These are phyloP conservation scores for Elaeis oleifera DNA, from an alignment of 202 grass and related monocot genomes.

Conservation along the genomic window DNA sequence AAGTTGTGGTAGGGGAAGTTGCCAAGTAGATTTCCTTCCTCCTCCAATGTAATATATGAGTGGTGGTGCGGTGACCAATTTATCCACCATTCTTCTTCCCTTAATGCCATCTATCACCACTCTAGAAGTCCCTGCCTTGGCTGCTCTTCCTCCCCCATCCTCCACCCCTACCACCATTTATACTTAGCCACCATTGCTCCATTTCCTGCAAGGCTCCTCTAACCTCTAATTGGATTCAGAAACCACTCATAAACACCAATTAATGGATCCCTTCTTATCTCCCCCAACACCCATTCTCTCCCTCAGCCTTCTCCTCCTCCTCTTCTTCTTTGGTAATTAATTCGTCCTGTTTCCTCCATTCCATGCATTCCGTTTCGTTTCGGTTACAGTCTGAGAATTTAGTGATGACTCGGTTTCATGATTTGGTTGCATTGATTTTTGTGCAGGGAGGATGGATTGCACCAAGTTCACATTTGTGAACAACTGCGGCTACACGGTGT, in stretches of 20 bases:
- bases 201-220: too few species aligned
- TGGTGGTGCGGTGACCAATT: conserved; percentile 6
- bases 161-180: too few species aligned
- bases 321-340: conserved; percentile 5
- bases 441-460: conserved; percentile 16
- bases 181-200: too few species aligned
- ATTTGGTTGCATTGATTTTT: not conserved
- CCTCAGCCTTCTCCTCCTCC: not conserved
- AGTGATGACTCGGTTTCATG: too few species aligned
- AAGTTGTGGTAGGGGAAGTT: not conserved
- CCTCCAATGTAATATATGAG: conserved; percentile 5
- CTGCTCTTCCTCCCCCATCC: not conserved
- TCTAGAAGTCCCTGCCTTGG: conserved; percentile 15
- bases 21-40: conserved; percentile 9
- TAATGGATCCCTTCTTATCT: conserved; percentile 17
- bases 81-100: conserved; percentile 2
- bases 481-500: conserved; percentile 69
- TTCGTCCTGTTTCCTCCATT: too few species aligned
- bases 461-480: conserved; percentile 85
- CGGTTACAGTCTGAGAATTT: too few species aligned
- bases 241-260: too few species aligned
- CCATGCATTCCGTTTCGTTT: too few species aligned
- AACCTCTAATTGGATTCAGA: too few species aligned
- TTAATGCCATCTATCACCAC: conserved; percentile 9
- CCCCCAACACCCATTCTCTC: not conserved